phyloP scores from a whole-genome alignment of 805 yeast species.

The Myxozyma mucilagina region DNA sequence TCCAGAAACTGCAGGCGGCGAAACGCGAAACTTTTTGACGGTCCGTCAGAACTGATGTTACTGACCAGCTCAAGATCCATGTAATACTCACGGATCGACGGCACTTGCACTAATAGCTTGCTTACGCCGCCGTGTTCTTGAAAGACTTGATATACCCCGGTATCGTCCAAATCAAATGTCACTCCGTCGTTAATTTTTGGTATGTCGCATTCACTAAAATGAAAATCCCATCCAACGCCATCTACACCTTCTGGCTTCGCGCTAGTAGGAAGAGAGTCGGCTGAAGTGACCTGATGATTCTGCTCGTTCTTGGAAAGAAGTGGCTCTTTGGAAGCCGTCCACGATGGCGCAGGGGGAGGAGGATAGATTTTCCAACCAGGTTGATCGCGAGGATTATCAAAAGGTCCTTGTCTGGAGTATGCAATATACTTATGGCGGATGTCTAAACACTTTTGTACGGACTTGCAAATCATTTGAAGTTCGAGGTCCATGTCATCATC shows the following conservation, averaged over 20 bases:
- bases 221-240: slow-evolving; percentile 54
- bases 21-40: slow-evolving; percentile 93
- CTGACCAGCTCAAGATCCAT: slow-evolving; percentile 74
- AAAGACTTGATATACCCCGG: slow-evolving; percentile 70
- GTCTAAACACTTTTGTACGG: slow-evolving; percentile 56
- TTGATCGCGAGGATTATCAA: slow-evolving; percentile 81
- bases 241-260: slow-evolving; percentile 31
- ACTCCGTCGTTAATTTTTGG: slow-evolving; percentile 50
- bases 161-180: slow-evolving; percentile 52
- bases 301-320: slow-evolving; percentile 46
- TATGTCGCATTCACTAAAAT: slow-evolving; percentile 55
- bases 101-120: slow-evolving; percentile 40
- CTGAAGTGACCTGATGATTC: slow-evolving; percentile 37
- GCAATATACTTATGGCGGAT: slow-evolving; percentile 74
- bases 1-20: slow-evolving; percentile 90
- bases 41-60: slow-evolving; percentile 87
- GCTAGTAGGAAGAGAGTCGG: background rate
- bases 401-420: slow-evolving; percentile 68
- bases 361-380: slow-evolving; percentile 83
- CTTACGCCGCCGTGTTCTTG: slow-evolving; percentile 34
- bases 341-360: slow-evolving; percentile 88
- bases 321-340: slow-evolving; percentile 65
- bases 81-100: slow-evolving; percentile 84
- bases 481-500: slow-evolving; percentile 35
- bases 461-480: slow-evolving; percentile 40